These are phyloP conservation scores for Diplotaxis tenuifolia DNA, from an alignment of 345 rosid species.

Conservation along the genomic window DNA sequence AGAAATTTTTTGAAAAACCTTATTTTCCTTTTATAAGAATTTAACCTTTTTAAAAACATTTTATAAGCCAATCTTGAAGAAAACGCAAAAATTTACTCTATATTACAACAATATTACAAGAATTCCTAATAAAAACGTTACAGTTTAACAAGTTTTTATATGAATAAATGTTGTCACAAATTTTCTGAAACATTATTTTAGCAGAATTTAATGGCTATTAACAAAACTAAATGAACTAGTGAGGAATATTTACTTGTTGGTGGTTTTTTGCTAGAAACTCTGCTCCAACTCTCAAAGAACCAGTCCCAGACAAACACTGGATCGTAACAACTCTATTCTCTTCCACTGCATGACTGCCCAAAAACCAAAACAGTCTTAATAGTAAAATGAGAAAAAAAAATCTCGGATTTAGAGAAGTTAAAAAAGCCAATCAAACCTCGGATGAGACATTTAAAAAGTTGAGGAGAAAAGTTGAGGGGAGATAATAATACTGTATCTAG, in stretches of 20 bases:
- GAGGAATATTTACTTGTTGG: slow-evolving; percentile 41
- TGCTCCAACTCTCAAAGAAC: slow-evolving; percentile 88
- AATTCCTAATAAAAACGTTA: neutral
- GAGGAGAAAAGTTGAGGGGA: neutral
- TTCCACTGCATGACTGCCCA: slow-evolving; percentile 57
- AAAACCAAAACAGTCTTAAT: neutral
- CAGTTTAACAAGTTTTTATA: neutral
- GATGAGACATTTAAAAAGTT: neutral
- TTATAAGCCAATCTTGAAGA: neutral
- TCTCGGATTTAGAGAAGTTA: neutral
- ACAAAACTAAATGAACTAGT: neutral
- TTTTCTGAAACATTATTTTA: neutral
- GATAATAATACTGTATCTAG: neutral
- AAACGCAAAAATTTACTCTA: neutral
- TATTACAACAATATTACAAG: neutral
- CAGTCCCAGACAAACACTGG: slow-evolving; percentile 91
- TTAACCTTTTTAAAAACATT: neutral
- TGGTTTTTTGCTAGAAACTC: slow-evolving; percentile 81
- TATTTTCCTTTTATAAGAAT: slow-evolving; percentile 14
- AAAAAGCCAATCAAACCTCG: neutral
- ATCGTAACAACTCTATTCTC: slow-evolving; percentile 72
- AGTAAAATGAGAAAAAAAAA: neutral
- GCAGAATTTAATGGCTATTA: neutral
- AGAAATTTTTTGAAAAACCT: neutral
- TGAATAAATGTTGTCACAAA: neutral